Conservation (phyloP, 805 yeast genomes). For the Wickerhamomyces chambardii region DNA sequence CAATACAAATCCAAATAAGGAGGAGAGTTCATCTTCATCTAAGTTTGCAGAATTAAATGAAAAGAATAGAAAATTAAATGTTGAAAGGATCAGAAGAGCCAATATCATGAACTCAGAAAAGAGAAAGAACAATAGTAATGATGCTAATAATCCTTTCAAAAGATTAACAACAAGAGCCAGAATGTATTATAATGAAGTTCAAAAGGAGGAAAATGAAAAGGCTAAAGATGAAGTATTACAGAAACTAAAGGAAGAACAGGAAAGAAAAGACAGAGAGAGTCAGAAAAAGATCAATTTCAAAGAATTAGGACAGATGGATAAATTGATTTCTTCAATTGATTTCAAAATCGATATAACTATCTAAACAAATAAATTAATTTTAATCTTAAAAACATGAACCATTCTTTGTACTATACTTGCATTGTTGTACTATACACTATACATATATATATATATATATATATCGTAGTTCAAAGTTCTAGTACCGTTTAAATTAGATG, state of each 20-base stretch:
- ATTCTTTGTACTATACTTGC: no score
- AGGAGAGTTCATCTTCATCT: conserved; percentile 25
- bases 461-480: no score
- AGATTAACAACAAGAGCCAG: conserved; percentile 84
- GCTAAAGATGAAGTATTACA: conserved; percentile 46
- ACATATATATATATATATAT: no score
- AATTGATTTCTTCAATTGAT: conserved; percentile 33
- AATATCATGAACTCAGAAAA: conserved; percentile 56
- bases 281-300: conserved; percentile 40
- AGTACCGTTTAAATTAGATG: no score
- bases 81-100: conserved; percentile 68
- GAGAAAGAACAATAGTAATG: conserved; percentile 33
- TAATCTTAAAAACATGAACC: no score
- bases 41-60: conserved; percentile 17
- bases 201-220: conserved; percentile 47
- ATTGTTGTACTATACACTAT: no score
- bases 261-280: conserved; percentile 34
- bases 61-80: conserved; percentile 78
- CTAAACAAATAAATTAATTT: conserved; percentile 1
- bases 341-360: conserved; percentile 28
- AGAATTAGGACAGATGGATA: conserved; percentile 49
- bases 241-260: conserved; percentile 29
- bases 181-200: conserved; percentile 57
- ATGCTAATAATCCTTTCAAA: conserved; percentile 74
- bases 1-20: conserved; percentile 24